A percentile compares a stretch with the other conserved stretches of the same genome.
phyloP scores from a whole-genome alignment of 768 basidiomycete species.

The Pleurotus tuoliensis region DNA sequence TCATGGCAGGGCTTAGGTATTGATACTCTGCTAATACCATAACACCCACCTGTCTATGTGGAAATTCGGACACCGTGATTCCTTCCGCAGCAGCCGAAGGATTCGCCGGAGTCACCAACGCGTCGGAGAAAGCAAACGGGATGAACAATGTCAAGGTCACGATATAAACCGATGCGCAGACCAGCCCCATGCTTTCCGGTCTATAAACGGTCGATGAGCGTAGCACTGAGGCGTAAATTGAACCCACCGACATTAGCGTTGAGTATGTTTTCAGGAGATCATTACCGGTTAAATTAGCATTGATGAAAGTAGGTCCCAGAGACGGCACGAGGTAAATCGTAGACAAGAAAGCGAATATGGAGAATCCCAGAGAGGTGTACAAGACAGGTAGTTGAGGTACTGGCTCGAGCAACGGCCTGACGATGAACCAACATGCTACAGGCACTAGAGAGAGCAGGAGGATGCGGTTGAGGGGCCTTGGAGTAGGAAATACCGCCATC shows the following conservation, averaged over 20 bases:
- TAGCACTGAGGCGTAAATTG: background rate
- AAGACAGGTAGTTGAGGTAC: slow-evolving; percentile 67
- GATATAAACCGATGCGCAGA: slow-evolving; percentile 88
- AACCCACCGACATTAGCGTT: slow-evolving; percentile 57
- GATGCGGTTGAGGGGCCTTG: slow-evolving; percentile 48
- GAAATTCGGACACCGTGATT: slow-evolving; percentile 63
- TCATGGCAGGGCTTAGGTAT: background rate
- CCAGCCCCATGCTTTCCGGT: slow-evolving; percentile 88
- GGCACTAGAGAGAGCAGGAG: slow-evolving; percentile 61
- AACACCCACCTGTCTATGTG: slow-evolving; percentile 67
- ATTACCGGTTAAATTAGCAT: slow-evolving; percentile 77
- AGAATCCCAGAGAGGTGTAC: slow-evolving; percentile 78
- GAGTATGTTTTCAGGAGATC: slow-evolving; percentile 84
- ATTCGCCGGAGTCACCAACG: slow-evolving; percentile 45
- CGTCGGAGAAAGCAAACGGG: slow-evolving; percentile 88
- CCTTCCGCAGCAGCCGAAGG: slow-evolving; percentile 39
- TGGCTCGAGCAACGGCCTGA: slow-evolving; percentile 69
- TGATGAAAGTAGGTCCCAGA: slow-evolving; percentile 75
- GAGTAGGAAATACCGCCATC: slow-evolving; percentile 22
- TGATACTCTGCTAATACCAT: background rate
- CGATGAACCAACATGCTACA: slow-evolving; percentile 67
- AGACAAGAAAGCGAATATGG: slow-evolving; percentile 75
- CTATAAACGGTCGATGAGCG: slow-evolving; percentile 36
- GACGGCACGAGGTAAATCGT: slow-evolving; percentile 79
- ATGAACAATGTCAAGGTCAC: slow-evolving; percentile 87